A percentile compares a stretch with the other conserved stretches of the same genome.
These are phyloP conservation scores for Fusarium dimerum DNA, from an alignment of 2,329 filamentous ascomycete species.

Conservation along the genomic window DNA sequence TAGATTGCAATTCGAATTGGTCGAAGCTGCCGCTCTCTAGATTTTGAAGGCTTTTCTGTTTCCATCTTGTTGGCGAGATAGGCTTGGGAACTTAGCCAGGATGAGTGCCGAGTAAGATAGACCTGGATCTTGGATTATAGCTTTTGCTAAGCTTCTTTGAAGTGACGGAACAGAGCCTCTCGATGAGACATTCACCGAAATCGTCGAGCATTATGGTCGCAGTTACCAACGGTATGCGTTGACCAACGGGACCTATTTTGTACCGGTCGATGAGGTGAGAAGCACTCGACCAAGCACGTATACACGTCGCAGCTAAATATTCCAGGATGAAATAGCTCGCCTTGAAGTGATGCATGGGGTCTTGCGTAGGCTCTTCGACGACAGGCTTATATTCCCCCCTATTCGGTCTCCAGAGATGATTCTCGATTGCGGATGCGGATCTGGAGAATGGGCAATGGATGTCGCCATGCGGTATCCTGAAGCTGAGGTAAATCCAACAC, in stretches of 20 bases:
- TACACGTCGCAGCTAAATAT: slow-evolving; percentile 11
- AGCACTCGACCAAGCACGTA: background rate
- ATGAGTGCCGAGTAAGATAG: slow-evolving; percentile 37
- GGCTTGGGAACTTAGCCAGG: slow-evolving; percentile 5
- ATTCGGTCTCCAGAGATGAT: slow-evolving; percentile 58
- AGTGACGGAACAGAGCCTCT: slow-evolving; percentile 55
- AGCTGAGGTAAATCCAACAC: slow-evolving; percentile 56
- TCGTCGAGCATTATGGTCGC: slow-evolving; percentile 61
- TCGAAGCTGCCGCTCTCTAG: slow-evolving; percentile 11
- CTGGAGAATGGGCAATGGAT: slow-evolving; percentile 70
- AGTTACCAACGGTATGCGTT: slow-evolving; percentile 69
- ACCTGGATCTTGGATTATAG: slow-evolving; percentile 5
- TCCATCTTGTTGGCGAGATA: background rate
- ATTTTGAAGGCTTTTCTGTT: background rate
- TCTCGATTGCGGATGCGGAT: slow-evolving; percentile 72
- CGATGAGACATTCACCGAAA: slow-evolving; percentile 60
- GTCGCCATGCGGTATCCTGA: slow-evolving; percentile 64
- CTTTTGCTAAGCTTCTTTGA: slow-evolving; percentile 25
- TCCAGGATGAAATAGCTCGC: slow-evolving; percentile 68
- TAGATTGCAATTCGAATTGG: slow-evolving; percentile 14
- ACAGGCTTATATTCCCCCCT: slow-evolving; percentile 69
- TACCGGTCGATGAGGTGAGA: slow-evolving; percentile 70
- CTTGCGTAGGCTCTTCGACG: slow-evolving; percentile 65
- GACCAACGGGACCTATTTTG: slow-evolving; percentile 65
- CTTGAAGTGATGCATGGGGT: slow-evolving; percentile 64